These are phyloP conservation scores for Botrytis aclada DNA, from an alignment of 2,329 filamentous ascomycete genomes.

Conservation along the genomic window DNA sequence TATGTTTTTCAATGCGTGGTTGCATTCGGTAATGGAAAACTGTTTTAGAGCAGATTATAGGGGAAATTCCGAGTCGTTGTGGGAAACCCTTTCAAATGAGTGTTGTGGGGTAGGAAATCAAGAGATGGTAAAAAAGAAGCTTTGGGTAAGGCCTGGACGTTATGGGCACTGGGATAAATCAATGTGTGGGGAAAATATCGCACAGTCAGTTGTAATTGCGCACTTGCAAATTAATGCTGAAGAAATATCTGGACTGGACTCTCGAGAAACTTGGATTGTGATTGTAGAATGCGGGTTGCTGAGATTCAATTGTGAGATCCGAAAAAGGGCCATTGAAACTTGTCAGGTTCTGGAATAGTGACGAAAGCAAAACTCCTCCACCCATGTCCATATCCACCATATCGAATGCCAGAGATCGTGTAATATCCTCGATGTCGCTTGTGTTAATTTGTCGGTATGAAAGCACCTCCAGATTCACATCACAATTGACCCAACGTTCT, in stretches of 20 bases:
- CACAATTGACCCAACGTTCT: slow-evolving; percentile 12
- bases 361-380: background rate
- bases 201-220: background rate
- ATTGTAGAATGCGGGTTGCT: background rate
- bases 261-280: background rate
- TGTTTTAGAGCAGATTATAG: background rate
- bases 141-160: background rate
- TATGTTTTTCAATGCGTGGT: background rate
- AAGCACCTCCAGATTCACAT: slow-evolving; percentile 10
- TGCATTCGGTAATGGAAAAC: background rate
- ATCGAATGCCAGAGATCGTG: background rate
- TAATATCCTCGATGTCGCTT: background rate
- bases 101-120: background rate
- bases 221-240: slow-evolving; percentile 3
- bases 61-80: background rate
- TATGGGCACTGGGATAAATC: background rate
- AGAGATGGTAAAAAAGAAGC: background rate
- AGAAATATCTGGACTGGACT: background rate
- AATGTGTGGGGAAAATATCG: background rate
- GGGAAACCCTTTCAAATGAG: background rate
- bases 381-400: background rate
- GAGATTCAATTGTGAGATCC: background rate
- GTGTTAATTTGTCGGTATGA: background rate
- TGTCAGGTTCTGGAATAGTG: background rate
- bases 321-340: background rate